Evolutionary conservation across 495 filamentous ascomycete species (phyloP).

Genomic region (Neohortaea acidophila): DNA sequence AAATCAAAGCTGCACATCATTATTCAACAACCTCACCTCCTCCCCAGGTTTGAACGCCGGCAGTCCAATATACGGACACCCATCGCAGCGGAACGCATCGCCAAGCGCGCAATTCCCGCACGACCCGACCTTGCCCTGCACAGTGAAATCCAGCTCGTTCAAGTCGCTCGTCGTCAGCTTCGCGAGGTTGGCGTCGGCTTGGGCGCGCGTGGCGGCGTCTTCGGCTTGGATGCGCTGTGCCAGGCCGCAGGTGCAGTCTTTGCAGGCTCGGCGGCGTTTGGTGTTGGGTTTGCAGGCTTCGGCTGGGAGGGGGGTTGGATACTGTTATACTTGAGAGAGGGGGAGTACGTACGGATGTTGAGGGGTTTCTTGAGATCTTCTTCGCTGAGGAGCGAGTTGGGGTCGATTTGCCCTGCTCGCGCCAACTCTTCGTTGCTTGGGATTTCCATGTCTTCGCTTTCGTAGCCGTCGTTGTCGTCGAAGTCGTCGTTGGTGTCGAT

Average conservation of each 20-base stretch:
- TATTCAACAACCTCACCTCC: constrained; percentile 73
- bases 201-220: constrained; percentile 50
- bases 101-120: constrained; percentile 88
- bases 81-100: constrained; percentile 69
- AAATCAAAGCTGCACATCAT: constrained; percentile 62
- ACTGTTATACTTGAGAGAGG: too few species aligned
- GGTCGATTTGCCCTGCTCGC: constrained; percentile 60
- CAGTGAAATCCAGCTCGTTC: constrained; percentile 84
- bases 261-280: constrained; percentile 83
- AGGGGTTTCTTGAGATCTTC: constrained; percentile 62
- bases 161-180: constrained; percentile 71
- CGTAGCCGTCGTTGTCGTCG: constrained; percentile 36
- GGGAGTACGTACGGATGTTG: constrained; percentile 49
- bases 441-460: constrained; percentile 31
- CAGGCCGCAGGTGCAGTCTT: constrained; percentile 93
- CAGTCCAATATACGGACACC: constrained; percentile 84
- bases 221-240: constrained; percentile 64
- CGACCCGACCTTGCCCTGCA: constrained; percentile 82
- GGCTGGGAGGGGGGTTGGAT: too few species aligned
- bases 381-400: constrained; percentile 68
- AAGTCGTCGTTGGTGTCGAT: constrained; percentile 57
- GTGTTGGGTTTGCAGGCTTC: constrained; percentile 26
- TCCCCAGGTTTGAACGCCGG: constrained; percentile 95
- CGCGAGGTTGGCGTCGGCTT: constrained; percentile 45
- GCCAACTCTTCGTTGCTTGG: constrained; percentile 16